Conservation (phyloP, 371 early-diverging fungal genomes). For the Coemansia sp. region DNA sequence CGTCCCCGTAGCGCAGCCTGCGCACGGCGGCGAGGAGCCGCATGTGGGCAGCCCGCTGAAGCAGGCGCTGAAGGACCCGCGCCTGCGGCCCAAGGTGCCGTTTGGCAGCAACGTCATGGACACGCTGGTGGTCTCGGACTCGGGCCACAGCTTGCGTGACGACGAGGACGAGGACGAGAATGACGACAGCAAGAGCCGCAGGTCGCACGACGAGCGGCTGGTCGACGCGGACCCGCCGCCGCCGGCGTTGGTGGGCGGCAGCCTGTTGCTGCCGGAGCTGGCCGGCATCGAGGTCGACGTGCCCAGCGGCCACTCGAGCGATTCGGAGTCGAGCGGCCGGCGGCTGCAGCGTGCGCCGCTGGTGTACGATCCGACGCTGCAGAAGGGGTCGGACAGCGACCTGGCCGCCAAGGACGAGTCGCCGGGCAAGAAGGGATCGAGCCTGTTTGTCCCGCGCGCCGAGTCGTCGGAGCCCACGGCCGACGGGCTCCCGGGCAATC, state of each 20-base stretch:
- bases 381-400: conserved; percentile 19
- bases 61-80: conserved; percentile 21
- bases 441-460: neutral
- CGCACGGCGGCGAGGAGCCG: neutral
- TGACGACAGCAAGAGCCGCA: neutral
- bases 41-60: conserved; percentile 33
- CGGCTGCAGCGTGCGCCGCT: conserved; percentile 38
- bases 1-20: neutral
- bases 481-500: conserved; percentile 46
- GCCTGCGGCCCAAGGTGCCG: conserved; percentile 32
- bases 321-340: neutral
- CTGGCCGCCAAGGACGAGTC: neutral
- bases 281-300: conserved; percentile 26
- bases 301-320: conserved; percentile 18
- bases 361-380: conserved; percentile 36
- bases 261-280: conserved; percentile 30
- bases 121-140: conserved; percentile 31
- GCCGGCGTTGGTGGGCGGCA: conserved; percentile 1
- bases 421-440: too few species aligned
- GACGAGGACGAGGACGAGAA: conserved; percentile 5
- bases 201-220: conserved; percentile 11
- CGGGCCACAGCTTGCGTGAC: conserved; percentile 18
- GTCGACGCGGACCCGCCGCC: conserved; percentile 11
- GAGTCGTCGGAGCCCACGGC: conserved; percentile 18
- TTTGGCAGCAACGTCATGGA: conserved; percentile 52